Evolutionary conservation across 148 eudicot genomes (phyloP), one percentile per base, ranked within the genome.

Genomic region (Amaranthus cruentus): DNA sequence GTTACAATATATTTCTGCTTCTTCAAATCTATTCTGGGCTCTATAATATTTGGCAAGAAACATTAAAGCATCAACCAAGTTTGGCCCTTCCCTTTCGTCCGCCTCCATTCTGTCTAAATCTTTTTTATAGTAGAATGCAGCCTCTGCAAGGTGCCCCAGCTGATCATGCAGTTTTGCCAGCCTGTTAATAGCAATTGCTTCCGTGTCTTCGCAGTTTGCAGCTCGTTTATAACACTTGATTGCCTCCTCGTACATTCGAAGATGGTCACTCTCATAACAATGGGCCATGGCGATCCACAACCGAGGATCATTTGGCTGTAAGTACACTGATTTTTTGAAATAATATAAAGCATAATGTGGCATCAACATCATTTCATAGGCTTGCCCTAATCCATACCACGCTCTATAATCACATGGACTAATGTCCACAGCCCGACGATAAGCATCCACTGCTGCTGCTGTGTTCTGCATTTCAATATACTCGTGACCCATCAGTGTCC

Each of bases 201-300:
- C 99, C 12, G 90, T 84, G 80, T 96, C 99, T 74, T 96, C 89
- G 79, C 91, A 88, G 75, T 85, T 86, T 11, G 86, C 92, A 13
- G 97, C 97, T 79, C 99, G 83, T 78, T 78, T 85, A 69, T 90
- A 96, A 68, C 97, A 96, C 75, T 92, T 96, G 47, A 96, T 96
- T 62, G 99, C 99, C 77, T 92, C 97, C 76, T 96, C 97, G 46
- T 83, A 80, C 99, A 90, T 96, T 55, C 83, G 86, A 66, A 96
- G 92, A 81, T 92, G 91, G 60, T 96, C 97, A 10, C 89, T 88
- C 83, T 96, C 97, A 55, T 88, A 96, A 73, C 99, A 96, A 64
- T 90, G 96, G 66, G 97, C 99, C 99, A 96, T 96, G 7, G 99
- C 99, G 14, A 92, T 96, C 99, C 99, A 96, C 73, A 96, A 70